Conservation (phyloP, 176 grass and related monocot genomes). For the Ensete ventricosum region DNA sequence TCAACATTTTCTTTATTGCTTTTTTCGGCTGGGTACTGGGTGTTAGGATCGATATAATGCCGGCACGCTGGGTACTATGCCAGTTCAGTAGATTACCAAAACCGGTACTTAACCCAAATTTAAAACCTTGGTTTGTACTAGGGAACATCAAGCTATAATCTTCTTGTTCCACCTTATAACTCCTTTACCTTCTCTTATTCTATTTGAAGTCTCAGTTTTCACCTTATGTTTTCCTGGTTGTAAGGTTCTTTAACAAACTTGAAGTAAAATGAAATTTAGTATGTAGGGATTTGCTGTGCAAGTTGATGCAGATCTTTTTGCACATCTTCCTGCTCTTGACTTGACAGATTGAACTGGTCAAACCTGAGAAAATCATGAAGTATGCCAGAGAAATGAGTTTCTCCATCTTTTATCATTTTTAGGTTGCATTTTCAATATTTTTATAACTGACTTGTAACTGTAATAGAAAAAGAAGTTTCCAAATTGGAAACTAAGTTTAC, state of each 20-base stretch:
- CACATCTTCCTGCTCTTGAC: neutral
- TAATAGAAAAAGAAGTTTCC: neutral
- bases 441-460: neutral
- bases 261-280: neutral
- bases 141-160: neutral
- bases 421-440: neutral
- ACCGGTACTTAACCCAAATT: too few relatives aligned
- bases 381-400: neutral
- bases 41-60: too few relatives aligned
- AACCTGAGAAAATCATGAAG: neutral
- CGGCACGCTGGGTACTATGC: too few relatives aligned
- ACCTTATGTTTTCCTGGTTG: neutral
- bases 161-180: neutral
- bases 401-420: neutral
- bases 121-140: too few relatives aligned
- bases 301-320: neutral
- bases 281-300: neutral
- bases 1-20: too few relatives aligned
- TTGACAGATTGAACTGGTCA: neutral
- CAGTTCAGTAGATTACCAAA: too few relatives aligned
- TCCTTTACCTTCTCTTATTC: too few relatives aligned
- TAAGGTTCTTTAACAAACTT: neutral
- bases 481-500: conserved; percentile 8
- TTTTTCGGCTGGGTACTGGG: too few relatives aligned
- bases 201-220: too few relatives aligned